Evolutionary conservation across 148 eudicot species (phyloP).

Genomic region (Dianthus caryophyllus): DNA sequence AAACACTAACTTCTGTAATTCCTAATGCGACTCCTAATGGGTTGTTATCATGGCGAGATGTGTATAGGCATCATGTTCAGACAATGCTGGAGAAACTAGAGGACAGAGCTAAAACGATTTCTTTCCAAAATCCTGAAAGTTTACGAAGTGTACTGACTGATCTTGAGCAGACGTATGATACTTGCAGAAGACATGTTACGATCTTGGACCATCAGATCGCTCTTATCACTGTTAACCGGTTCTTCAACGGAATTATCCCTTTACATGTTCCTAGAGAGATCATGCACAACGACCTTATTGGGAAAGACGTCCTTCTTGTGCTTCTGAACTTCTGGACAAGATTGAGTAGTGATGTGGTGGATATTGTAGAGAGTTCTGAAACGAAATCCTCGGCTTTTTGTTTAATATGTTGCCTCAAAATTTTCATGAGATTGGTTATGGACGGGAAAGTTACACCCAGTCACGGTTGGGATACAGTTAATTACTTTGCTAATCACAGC

Average conservation of each 20-base stretch:
- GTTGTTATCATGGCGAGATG: slow-evolving; percentile 62
- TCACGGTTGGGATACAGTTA: slow-evolving; percentile 66
- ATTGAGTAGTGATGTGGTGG: slow-evolving; percentile 60
- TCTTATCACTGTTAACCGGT: slow-evolving; percentile 47
- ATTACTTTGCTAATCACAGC: slow-evolving; percentile 41
- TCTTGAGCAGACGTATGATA: slow-evolving; percentile 68
- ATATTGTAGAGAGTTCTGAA: slow-evolving; percentile 36
- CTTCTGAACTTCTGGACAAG: slow-evolving; percentile 74
- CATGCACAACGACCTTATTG: slow-evolving; percentile 33
- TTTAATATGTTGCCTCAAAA: slow-evolving; percentile 52
- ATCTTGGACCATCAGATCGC: slow-evolving; percentile 44
- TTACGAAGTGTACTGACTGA: slow-evolving; percentile 50
- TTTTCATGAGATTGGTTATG: slow-evolving; percentile 44
- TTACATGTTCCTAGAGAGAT: slow-evolving; percentile 25
- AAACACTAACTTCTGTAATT: slow-evolving; percentile 39
- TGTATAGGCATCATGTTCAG: slow-evolving; percentile 53
- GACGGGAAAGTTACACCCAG: slow-evolving; percentile 46
- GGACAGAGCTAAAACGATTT: slow-evolving; percentile 34
- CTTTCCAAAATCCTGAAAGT: slow-evolving; percentile 43
- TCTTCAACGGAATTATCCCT: slow-evolving; percentile 54
- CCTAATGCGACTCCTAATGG: slow-evolving; percentile 35
- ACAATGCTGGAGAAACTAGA: slow-evolving; percentile 47
- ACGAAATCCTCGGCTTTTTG: slow-evolving; percentile 38
- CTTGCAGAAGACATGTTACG: slow-evolving; percentile 50
- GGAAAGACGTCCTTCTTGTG: slow-evolving; percentile 64